Conservation (phyloP, 2,329 filamentous ascomycete genomes). For the Colletotrichum noveboracense region DNA sequence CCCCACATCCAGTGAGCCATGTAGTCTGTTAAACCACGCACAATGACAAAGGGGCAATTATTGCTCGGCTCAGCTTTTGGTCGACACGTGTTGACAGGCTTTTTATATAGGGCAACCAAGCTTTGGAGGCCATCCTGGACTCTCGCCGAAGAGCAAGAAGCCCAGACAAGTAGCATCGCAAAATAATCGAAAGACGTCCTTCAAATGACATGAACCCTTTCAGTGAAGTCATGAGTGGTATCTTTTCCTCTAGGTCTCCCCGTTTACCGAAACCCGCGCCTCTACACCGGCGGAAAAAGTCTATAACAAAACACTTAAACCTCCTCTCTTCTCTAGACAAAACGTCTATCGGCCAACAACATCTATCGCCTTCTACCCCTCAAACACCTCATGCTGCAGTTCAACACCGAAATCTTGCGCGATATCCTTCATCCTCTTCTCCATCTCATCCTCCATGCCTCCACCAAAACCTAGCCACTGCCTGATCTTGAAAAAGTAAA, state of each 20-base stretch:
- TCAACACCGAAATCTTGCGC: constrained; percentile 93
- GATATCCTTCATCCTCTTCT: constrained; percentile 84
- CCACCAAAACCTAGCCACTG: constrained; percentile 79
- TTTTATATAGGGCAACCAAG: accelerated
- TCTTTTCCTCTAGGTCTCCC: not conserved
- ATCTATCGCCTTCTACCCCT: constrained; percentile 61
- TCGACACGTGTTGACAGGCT: accelerated
- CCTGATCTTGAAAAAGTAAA: constrained; percentile 79
- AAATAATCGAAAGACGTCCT: accelerated
- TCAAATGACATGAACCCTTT: not conserved
- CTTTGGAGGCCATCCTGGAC: not conserved
- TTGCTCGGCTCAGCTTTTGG: not conserved
- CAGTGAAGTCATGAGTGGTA: not conserved
- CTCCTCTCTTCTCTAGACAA: not conserved
- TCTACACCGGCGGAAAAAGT: not conserved
- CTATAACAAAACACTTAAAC: not conserved
- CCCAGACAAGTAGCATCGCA: not conserved
- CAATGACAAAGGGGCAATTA: no score
- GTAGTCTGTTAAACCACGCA: no score
- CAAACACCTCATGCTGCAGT: constrained; percentile 86
- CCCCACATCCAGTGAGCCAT: not conserved
- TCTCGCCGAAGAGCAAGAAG: accelerated
- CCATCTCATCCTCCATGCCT: constrained; percentile 95
- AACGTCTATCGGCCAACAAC: not conserved
- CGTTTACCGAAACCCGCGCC: not conserved